phyloP scores from a whole-genome alignment of 441 rosid genomes.

The Eutrema salsugineum region DNA sequence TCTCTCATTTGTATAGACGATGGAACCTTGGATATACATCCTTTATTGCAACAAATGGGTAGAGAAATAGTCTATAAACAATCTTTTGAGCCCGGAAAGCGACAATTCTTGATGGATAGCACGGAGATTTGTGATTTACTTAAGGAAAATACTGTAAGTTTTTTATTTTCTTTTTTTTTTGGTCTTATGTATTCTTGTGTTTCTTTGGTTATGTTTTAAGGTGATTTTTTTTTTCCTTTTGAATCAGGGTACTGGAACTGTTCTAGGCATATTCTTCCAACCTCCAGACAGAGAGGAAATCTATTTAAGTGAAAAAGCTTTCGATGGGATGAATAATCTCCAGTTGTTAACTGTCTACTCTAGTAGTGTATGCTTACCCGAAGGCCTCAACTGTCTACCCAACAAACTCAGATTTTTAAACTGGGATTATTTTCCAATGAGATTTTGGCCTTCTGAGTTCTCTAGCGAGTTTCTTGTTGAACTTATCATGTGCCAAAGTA shows the following conservation, averaged over 20 bases:
- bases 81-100: background rate
- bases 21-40: background rate
- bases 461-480: slow-evolving; percentile 7
- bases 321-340: background rate
- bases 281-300: background rate
- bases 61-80: background rate
- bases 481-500: slow-evolving; percentile 12
- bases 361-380: background rate
- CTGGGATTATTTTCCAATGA: background rate
- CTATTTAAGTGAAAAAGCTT: background rate
- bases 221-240: background rate
- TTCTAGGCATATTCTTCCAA: background rate
- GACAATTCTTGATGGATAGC: background rate
- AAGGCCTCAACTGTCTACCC: background rate
- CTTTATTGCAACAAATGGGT: background rate
- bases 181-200: background rate
- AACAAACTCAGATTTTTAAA: background rate
- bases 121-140: background rate
- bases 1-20: background rate
- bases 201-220: background rate
- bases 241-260: background rate
- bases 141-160: background rate
- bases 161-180: background rate
- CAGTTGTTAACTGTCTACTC: background rate
- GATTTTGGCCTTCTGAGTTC: background rate